phyloP scores from a whole-genome alignment of 257 asterid genomes.

The Mentha longifolia region DNA sequence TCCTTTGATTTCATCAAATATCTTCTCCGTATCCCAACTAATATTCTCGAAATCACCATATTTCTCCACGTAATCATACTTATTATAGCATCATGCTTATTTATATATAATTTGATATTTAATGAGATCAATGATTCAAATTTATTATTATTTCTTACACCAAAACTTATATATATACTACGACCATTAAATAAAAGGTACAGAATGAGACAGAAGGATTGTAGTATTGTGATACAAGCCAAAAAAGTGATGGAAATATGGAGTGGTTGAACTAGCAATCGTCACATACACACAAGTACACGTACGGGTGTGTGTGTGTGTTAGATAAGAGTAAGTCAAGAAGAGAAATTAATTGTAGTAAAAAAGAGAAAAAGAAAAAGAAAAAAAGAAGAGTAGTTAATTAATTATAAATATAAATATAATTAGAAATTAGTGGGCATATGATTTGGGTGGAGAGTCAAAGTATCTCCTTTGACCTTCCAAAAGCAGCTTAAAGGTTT shows the following conservation, averaged over 20 bases:
- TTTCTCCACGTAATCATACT: no score
- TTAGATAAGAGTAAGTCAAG: background rate
- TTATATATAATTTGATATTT: no score
- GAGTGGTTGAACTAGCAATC: constrained; percentile 37
- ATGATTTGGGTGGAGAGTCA: constrained; percentile 28
- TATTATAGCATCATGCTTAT: background rate
- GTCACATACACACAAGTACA: constrained; percentile 18
- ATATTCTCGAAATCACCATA: no score
- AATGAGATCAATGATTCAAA: no score
- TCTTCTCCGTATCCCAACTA: no score
- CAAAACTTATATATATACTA: no score
- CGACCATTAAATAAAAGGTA: background rate
- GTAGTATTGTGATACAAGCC: constrained; percentile 17
- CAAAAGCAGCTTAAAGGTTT: constrained; percentile 40
- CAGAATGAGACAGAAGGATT: constrained; percentile 17
- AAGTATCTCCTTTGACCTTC: constrained; percentile 44
- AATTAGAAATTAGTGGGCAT: constrained; percentile 12
- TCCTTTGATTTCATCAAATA: no score
- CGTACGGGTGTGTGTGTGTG: constrained; percentile 8
- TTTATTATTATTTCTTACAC: no score
- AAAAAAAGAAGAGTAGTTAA: no score
- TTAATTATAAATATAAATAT: no score
- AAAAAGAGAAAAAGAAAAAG: no score
- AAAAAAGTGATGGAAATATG: constrained; percentile 22
- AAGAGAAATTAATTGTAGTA: no score